These are phyloP conservation scores for Penicillium herquei DNA, from an alignment of 495 filamentous ascomycete species.

Conservation along the genomic window DNA sequence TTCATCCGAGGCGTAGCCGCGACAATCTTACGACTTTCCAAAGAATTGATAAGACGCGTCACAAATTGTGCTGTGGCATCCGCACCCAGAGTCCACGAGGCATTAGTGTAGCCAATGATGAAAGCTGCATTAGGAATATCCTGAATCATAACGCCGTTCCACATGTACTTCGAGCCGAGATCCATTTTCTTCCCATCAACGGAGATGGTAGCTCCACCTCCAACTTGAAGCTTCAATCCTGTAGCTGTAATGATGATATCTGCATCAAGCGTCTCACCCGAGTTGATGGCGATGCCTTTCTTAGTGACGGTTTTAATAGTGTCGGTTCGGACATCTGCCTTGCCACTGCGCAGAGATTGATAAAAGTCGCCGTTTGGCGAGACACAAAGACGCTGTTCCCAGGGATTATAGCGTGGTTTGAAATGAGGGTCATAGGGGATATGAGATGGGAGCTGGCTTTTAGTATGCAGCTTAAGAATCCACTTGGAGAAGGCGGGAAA, in stretches of 20 bases:
- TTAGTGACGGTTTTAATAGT: constrained; percentile 62
- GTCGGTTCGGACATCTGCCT: constrained; percentile 64
- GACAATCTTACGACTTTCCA: constrained; percentile 36
- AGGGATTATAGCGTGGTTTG: constrained; percentile 67
- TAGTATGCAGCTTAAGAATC: constrained; percentile 42
- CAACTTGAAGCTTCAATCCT: constrained; percentile 59
- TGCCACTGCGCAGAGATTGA: constrained; percentile 53
- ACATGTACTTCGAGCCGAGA: constrained; percentile 47
- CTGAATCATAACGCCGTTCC: constrained; percentile 60
- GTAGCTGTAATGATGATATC: constrained; percentile 79
- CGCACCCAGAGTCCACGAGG: constrained; percentile 59
- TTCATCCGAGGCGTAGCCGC: constrained; percentile 42
- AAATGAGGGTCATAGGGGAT: constrained; percentile 66
- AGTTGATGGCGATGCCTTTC: constrained; percentile 55
- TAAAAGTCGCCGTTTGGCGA: constrained; percentile 75
- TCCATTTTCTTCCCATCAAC: constrained; percentile 57
- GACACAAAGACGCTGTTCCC: constrained; percentile 72
- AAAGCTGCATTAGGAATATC: constrained; percentile 57
- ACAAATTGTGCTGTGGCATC: constrained; percentile 52
- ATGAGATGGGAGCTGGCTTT: constrained; percentile 50
- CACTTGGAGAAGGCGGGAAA: constrained; percentile 53
- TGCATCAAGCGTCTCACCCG: constrained; percentile 56
- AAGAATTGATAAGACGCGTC: constrained; percentile 40
- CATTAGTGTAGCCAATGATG: constrained; percentile 57
- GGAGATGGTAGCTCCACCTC: constrained; percentile 45